phyloP scores from a whole-genome alignment of 106 monocot species.

The Dioscorea alata region DNA sequence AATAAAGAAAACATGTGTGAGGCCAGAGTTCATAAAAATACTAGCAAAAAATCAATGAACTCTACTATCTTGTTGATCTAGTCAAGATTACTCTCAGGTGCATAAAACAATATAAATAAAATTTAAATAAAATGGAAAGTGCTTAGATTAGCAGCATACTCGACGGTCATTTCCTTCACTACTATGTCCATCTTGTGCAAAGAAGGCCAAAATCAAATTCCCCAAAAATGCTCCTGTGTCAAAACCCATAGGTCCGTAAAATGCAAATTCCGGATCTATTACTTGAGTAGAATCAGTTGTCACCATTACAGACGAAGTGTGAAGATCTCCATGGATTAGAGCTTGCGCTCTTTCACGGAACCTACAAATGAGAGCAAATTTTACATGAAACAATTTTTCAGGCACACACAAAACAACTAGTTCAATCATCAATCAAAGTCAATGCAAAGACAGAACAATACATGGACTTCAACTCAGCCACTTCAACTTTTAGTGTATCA shows the following conservation, averaged over 20 bases:
- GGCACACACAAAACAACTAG: neutral
- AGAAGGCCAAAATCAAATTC: slow-evolving; percentile 89
- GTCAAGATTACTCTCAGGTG: too few species aligned
- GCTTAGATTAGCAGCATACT: slow-evolving; percentile 26
- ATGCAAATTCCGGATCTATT: slow-evolving; percentile 96
- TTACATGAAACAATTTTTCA: too few species aligned
- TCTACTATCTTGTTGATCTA: too few species aligned
- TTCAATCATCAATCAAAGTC: neutral
- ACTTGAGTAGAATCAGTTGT: slow-evolving; percentile 87
- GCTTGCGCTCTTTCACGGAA: slow-evolving; percentile 99
- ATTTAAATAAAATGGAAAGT: too few species aligned
- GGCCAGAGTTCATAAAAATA: too few species aligned
- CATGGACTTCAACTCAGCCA: slow-evolving; percentile 91
- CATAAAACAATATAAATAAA: too few species aligned
- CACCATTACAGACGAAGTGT: slow-evolving; percentile 94
- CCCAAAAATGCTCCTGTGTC: slow-evolving; percentile 95
- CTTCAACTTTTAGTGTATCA: slow-evolving; percentile 66
- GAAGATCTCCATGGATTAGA: slow-evolving; percentile 96
- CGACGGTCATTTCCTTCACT: slow-evolving; percentile 43
- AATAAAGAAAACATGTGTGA: too few species aligned
- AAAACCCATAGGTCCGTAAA: slow-evolving; percentile 98
- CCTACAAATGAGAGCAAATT: slow-evolving; percentile 28
- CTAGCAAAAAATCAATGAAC: too few species aligned
- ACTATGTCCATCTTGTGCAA: slow-evolving; percentile 91
- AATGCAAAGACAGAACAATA: slow-evolving; percentile 14